A percentile compares a stretch with the other conserved stretches of the same genome.
Conservation (phyloP, 306 rosid genomes). For the Citrullus colocynthis region DNA sequence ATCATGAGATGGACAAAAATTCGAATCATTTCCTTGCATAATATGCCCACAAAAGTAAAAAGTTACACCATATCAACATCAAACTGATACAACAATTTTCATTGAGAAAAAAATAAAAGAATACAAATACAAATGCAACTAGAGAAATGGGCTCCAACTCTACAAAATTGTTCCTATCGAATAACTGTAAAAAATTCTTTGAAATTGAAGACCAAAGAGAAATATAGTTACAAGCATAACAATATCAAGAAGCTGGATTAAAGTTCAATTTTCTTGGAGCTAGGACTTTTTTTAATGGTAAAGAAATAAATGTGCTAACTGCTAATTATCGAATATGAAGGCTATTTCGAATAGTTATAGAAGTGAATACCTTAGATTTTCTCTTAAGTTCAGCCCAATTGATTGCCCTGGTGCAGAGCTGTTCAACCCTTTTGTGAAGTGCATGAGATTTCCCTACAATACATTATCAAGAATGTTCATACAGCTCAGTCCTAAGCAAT, state of each 20-base stretch:
- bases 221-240: not conserved
- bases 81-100: not conserved
- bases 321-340: not conserved
- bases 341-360: not conserved
- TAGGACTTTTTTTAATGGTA: not conserved
- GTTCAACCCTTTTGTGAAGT: conserved; percentile 54
- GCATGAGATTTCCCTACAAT: conserved; percentile 54
- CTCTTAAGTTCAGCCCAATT: conserved; percentile 45
- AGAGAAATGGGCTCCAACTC: too few species aligned
- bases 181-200: too few species aligned
- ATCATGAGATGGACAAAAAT: not conserved
- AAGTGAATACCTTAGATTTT: conserved; percentile 32
- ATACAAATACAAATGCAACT: too few species aligned
- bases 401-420: conserved; percentile 51
- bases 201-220: too few species aligned
- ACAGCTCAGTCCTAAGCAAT: not conserved
- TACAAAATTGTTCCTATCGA: too few species aligned
- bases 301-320: not conserved
- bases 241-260: not conserved
- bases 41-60: not conserved
- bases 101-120: too few species aligned
- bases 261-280: not conserved
- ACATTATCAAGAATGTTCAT: not conserved
- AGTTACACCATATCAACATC: not conserved
- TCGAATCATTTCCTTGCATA: not conserved